Base-by-base conservation (phyloP, 805 yeast genomes). In the Yarrowia divulgata region DNA sequence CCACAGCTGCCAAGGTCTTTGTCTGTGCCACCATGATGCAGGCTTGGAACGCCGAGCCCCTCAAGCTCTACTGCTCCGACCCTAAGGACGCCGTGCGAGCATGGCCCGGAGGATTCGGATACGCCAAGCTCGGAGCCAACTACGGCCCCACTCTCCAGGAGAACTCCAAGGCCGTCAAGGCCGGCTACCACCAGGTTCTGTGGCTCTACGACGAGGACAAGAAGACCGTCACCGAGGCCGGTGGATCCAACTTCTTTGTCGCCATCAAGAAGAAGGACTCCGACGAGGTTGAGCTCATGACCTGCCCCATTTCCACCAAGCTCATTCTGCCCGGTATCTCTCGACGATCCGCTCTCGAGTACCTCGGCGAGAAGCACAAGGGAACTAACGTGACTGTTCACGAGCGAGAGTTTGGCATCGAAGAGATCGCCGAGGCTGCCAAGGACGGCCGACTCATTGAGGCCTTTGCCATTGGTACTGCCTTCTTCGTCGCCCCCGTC, bases 71-170 rank as follows among this genome's bases (percentile, higher is more conserved):
- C 82, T 85, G 90, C 76, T 90, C 97, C n/a, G 98, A 98, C 34
- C 94, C 94, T 87, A 93, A 93, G 81, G 97, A 98, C 52, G 97
- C 97, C 66, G 93, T 93, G 39, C 90, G 99, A 83, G 98, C 99
- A 35, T 94, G 98, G 98, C 98, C 98, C 78, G 97, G 97, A 76
- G 99, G 98, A 80, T 93, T 88, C 75, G 99, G 99, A 81, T 90
- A 94, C 86, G 89, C 87, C 80, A 94, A 94, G 82, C 87, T 94
- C 75, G 99, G 99, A 80, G 98, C 97, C 71, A 94, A 94, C 84
- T 94, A 94, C 78, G 99, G 98, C 54, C 98, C 98, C 72, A 91
- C 97, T 79, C 87, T 93, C 75, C 84, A 85, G 77, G 98, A 98
- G 42, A 97, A 92, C 82, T 83, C 85, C 74, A 89, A 91, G 81